A percentile compares a stretch with the other conserved stretches of the same genome.
phyloP scores from a whole-genome alignment of 2,329 filamentous ascomycete genomes.

The Rhinocladiella mackenziei region DNA sequence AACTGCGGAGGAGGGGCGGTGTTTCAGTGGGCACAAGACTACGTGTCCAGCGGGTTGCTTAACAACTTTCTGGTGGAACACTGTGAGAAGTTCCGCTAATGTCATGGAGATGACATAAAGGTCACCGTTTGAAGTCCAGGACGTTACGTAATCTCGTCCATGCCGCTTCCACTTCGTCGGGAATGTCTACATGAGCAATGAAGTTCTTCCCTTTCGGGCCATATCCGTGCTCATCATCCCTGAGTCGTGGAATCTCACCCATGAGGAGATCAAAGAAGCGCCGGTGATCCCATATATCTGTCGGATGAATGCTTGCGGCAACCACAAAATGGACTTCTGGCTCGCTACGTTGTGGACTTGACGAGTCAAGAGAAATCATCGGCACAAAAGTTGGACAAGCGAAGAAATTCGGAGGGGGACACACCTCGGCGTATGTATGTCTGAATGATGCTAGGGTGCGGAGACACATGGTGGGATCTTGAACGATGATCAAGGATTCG shows the following conservation, averaged over 20 bases:
- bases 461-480: constrained; percentile 47
- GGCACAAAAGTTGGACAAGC: constrained; percentile 37
- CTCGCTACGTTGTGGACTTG: background rate
- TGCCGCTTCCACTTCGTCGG: constrained; percentile 35
- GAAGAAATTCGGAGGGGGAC: constrained; percentile 27
- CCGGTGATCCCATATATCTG: constrained; percentile 36
- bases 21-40: background rate
- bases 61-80: no score
- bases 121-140: constrained; percentile 11
- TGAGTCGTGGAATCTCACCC: constrained; percentile 44
- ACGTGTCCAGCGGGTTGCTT: no score
- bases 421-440: constrained; percentile 35
- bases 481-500: constrained; percentile 37
- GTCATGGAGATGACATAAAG: no score
- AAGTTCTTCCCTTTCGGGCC: constrained; percentile 44
- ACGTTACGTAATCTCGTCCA: constrained; percentile 29
- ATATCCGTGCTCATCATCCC: constrained; percentile 44
- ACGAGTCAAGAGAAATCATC: constrained; percentile 1
- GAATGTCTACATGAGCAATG: constrained; percentile 45
- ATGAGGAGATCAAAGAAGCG: constrained; percentile 43
- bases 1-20: background rate
- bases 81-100: no score
- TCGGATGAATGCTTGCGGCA: constrained; percentile 11
- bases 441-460: constrained; percentile 43
- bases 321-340: constrained; percentile 12